Base-by-base conservation (phyloP, 176 grass and related monocot genomes). In the Typha latifolia region DNA sequence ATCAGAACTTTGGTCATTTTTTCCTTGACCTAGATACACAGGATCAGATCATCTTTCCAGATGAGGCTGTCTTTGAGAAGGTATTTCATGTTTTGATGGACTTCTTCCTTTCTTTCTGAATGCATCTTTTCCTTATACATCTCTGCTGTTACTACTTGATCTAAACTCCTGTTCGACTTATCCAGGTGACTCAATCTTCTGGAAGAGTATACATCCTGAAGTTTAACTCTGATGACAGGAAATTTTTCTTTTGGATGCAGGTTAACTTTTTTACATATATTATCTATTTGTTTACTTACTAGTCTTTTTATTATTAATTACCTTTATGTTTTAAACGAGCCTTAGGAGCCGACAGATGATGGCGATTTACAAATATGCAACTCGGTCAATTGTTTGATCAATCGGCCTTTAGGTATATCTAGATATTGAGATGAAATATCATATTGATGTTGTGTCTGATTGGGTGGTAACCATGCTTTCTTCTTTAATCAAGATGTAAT, bases 211-310 rank as follows among this genome's bases (percentile, higher is more conserved):
- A 99, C 73, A 83, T 99, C 79, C 82, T 99, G 73, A 99, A 85
- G 83, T 99, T 99, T 70, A 90, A 12, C 61, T 73, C 85, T 6
- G 89, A 99, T 72, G 61, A 15, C 70, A 93, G 94, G 75, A 99
- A 93, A 76, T 77, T 85, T 62, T 99, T 99, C 77, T 86, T 93
- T 47, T 99, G 94, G 89, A 93, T 99, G 94, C 94, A 99, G 89
- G 94, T 99, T 18, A 57, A 56, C 61, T 61, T 62, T 62, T 4
- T 72, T 52, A n/a, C 67, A 64, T 49, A 8, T 49, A n/a, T 62
- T 82, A 69, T 73, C 32, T 21, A 47, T 31, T 61, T 69, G 19
- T 20, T 4, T 32, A 72, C 48, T 65, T 13, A 32, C 49, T 22
- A 2, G 18, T 12, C 12, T 56, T 52, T 61, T 67, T 64, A 15